Evolutionary conservation across 192 early-diverging fungal genomes (phyloP).

Genomic region (Coemansia sp.): DNA sequence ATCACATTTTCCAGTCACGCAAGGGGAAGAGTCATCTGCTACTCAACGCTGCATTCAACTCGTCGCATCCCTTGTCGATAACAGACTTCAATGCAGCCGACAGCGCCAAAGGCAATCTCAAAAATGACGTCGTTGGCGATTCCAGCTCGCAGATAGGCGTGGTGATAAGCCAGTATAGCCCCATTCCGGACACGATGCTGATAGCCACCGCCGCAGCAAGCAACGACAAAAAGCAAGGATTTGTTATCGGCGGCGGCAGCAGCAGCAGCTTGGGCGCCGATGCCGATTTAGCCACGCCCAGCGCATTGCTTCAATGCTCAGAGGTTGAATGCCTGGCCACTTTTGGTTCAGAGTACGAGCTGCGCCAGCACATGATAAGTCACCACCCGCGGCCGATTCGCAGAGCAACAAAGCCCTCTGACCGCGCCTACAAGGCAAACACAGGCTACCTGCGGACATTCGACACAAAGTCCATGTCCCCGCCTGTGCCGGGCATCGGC

Average conservation of each 20-base stretch:
- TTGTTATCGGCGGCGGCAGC: neutral
- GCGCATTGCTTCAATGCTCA: constrained; percentile 24
- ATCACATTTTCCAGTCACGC: constrained; percentile 69
- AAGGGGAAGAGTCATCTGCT: constrained; percentile 45
- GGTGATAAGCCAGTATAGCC: neutral
- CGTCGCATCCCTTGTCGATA: neutral
- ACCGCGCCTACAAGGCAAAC: constrained; percentile 8
- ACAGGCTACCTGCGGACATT: neutral
- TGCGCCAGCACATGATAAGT: constrained; percentile 31
- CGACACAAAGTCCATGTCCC: neutral
- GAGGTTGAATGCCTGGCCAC: constrained; percentile 43
- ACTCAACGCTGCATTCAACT: constrained; percentile 5
- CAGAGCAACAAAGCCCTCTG: constrained; percentile 45
- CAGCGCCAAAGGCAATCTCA: neutral
- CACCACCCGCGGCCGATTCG: constrained; percentile 53
- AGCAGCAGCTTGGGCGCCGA: neutral
- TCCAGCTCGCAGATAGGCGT: constrained; percentile 1
- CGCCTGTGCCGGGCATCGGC: neutral
- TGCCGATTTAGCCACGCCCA: neutral
- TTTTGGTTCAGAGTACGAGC: constrained; percentile 29
- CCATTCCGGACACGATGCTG: neutral
- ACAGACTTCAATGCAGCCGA: neutral
- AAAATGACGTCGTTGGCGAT: neutral
- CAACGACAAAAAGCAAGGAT: neutral
- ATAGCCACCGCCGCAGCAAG: neutral